Percentiles rank a stretch among this genome's conserved stretches.
phyloP scores from a whole-genome alignment of 371 early-diverging fungal species.

The Apophysomyces ossiformis region DNA sequence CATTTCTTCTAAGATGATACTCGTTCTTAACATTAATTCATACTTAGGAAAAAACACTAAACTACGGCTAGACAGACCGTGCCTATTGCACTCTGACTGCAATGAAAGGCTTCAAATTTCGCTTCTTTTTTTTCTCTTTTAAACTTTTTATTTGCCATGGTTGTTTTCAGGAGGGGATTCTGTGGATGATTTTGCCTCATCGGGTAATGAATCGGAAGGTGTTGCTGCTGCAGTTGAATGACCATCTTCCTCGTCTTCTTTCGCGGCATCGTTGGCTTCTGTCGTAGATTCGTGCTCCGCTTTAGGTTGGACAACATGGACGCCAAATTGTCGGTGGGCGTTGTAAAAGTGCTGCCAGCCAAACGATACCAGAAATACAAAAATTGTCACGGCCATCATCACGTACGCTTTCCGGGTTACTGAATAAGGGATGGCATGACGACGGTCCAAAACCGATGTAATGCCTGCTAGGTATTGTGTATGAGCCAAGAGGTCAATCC shows the following conservation, averaged over 20 bases:
- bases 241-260: not conserved
- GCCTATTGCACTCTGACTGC: too few relatives aligned
- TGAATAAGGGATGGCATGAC: constrained; percentile 22
- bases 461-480: constrained; percentile 30
- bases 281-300: not conserved
- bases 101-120: too few relatives aligned
- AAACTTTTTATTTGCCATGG: too few relatives aligned
- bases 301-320: constrained; percentile 14
- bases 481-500: constrained; percentile 24
- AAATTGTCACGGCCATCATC: constrained; percentile 28
- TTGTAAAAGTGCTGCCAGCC: constrained; percentile 33
- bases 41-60: too few relatives aligned
- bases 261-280: not conserved
- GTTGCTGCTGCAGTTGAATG: too few relatives aligned
- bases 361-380: constrained; percentile 29
- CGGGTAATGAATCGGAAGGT: too few relatives aligned
- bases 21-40: too few relatives aligned
- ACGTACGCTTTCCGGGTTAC: constrained; percentile 21
- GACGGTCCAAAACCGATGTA: constrained; percentile 23
- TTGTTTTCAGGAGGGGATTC: too few relatives aligned
- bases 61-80: too few relatives aligned
- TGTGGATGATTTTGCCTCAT: too few relatives aligned
- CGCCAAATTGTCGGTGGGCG: constrained; percentile 16
- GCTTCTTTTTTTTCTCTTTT: too few relatives aligned
- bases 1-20: too few relatives aligned